Conservation (phyloP, 352 stramenopile genomes). For the Phytophthora pistaciae region DNA sequence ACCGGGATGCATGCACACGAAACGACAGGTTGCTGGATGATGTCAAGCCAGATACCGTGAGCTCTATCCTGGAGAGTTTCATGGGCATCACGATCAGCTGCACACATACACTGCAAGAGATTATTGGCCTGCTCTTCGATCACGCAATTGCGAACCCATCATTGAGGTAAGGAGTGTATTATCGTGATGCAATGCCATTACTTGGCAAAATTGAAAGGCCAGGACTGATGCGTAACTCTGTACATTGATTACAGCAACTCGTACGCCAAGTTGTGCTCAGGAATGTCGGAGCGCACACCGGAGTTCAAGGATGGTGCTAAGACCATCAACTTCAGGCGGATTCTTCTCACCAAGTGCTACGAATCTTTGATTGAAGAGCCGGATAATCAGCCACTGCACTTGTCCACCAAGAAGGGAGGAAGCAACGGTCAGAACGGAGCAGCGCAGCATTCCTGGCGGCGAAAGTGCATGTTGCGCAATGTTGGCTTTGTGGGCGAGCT, state of each 20-base stretch:
- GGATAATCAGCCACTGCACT: slow-evolving; percentile 33
- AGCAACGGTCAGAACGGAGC: slow-evolving; percentile 17
- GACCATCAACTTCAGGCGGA: slow-evolving; percentile 85
- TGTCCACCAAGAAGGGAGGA: slow-evolving; percentile 26
- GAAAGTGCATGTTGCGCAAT: slow-evolving; percentile 82
- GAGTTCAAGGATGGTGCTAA: slow-evolving; percentile 89
- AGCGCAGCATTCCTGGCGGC: slow-evolving; percentile 70
- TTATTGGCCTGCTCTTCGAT: slow-evolving; percentile 77
- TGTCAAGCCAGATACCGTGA: slow-evolving; percentile 50
- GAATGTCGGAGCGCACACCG: slow-evolving; percentile 72
- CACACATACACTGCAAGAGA: slow-evolving; percentile 75
- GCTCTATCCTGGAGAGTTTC: slow-evolving; percentile 58
- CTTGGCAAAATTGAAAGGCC: no score
- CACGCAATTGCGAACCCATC: slow-evolving; percentile 70
- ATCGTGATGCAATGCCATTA: no score
- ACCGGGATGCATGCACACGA: neutral
- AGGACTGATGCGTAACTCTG: neutral
- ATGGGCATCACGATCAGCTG: slow-evolving; percentile 74
- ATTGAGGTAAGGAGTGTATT: slow-evolving; percentile 45
- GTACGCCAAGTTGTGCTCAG: slow-evolving; percentile 69
- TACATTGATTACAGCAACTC: slow-evolving; percentile 43
- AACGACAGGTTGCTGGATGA: slow-evolving; percentile 65
- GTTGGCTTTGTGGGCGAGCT: slow-evolving; percentile 79
- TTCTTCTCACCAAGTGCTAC: slow-evolving; percentile 84
- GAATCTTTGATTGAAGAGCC: slow-evolving; percentile 83